A percentile compares a stretch with the other conserved stretches of the same genome.
These are phyloP conservation scores for Coriolopsis trogii DNA, from an alignment of 1,284 basidiomycete genomes.

Conservation along the genomic window DNA sequence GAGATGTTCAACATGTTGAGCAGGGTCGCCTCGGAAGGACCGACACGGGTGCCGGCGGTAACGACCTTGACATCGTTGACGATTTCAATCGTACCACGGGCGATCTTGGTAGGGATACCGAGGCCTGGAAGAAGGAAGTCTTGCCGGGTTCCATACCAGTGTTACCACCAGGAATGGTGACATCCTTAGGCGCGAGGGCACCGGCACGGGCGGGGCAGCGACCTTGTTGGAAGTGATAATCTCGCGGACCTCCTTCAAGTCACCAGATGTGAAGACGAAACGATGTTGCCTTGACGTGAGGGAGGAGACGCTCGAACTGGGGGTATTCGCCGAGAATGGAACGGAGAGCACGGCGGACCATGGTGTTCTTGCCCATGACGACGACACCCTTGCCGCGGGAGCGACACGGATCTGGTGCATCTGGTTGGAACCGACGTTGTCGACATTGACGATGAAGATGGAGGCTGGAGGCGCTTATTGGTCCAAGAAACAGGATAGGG, in stretches of 20 bases:
- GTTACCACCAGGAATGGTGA: constrained; percentile 93
- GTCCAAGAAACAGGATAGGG: no score
- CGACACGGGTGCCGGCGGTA: constrained; percentile 89
- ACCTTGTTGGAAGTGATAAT: constrained; percentile 97
- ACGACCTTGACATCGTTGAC: constrained; percentile 98
- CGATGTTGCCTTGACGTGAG: constrained; percentile 96
- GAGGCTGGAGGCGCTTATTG: constrained; percentile 75
- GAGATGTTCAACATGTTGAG: constrained; percentile 99
- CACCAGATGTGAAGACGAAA: constrained; percentile 95
- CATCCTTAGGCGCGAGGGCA: constrained; percentile 92
- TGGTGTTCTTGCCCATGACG: constrained; percentile 99
- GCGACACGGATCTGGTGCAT: constrained; percentile 99
- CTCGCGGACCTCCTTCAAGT: constrained; percentile 95
- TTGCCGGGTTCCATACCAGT: constrained; percentile 99
- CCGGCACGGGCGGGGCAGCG: constrained; percentile 97
- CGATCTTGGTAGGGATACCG: constrained; percentile 99
- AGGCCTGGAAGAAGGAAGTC: constrained; percentile 99
- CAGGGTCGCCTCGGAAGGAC: constrained; percentile 95
- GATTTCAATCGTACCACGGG: constrained; percentile 99
- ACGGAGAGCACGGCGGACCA: constrained; percentile 98
- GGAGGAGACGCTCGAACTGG: constrained; percentile 95
- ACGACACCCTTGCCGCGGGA: constrained; percentile 94
- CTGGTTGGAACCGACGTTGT: constrained; percentile 99
- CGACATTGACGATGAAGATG: constrained; percentile 99
- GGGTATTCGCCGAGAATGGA: constrained; percentile 89